Base-by-base conservation (phyloP, 2,329 filamentous ascomycete species). In the Amesomyces nigricolor region DNA sequence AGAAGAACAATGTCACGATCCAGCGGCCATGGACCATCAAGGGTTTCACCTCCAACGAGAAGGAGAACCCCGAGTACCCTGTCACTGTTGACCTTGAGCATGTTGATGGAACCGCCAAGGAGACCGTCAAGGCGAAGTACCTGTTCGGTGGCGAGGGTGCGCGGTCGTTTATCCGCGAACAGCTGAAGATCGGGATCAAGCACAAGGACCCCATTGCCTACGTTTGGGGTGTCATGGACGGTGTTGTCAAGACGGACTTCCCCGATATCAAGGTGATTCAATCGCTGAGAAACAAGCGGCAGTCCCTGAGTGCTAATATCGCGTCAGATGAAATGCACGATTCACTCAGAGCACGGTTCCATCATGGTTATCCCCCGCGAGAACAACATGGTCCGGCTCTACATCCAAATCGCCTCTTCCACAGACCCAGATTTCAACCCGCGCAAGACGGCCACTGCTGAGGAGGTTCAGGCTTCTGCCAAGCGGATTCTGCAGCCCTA, bases 341-440 rank as follows among this genome's bases (percentile, higher is more conserved):
- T 91, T 57, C 87, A 90, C 67, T 89, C 86, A 3, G 77, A 82
- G 45, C 76, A 85, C 55, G 87, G 88, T 1, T 89, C 86, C 16
- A 85, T 91, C 65, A 88, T 91, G 82, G 84, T 91, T 4, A 91
- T 92, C 55, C 88, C 88, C 0, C 78, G 86, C 22, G 86, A 89
- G 67, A 71, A 81, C 53, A 81, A 83, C 58, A 80, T 88, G 70
- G 85, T 88, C 48, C 78, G 87, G 17, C 78, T 88, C 16, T 86
- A 88, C 62, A 82, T 89, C 54, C 87, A 89, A 64, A 80, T 85
- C 44, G 78, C 78, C 7, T 82, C 80, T 1, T 83, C 81, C 2
- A 81, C 78, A 8, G 80, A 83, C 51, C 67, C 80, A 43, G 79
- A 86, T 61, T 85, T 80, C 73, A 74, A 81, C 59, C 81, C 82